phyloP scores from a whole-genome alignment of 1,284 basidiomycete species.

The Ceratobasidium sp. region DNA sequence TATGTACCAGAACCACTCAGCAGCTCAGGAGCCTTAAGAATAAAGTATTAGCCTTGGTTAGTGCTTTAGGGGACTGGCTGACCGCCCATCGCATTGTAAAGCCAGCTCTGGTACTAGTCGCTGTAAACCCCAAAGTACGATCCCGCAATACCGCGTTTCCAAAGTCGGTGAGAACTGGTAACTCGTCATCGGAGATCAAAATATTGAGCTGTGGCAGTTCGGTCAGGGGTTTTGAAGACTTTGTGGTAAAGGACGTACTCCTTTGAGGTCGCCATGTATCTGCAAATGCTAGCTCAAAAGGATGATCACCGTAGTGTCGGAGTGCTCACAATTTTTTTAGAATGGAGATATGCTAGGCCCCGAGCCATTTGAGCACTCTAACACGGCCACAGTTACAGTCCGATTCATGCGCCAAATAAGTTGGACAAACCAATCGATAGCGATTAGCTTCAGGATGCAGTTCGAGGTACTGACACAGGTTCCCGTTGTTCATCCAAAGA shows the following conservation, averaged over 20 bases:
- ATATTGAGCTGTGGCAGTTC: not conserved
- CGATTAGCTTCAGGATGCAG: not conserved
- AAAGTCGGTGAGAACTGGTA: slow-evolving; percentile 1
- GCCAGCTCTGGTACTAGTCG: not conserved
- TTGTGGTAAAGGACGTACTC: not conserved
- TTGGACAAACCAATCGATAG: not conserved
- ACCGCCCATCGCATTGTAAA: not conserved
- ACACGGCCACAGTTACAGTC: not conserved
- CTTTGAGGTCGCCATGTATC: slow-evolving; percentile 20
- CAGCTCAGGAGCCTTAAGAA: not conserved
- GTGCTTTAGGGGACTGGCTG: not conserved
- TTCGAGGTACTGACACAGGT: not conserved
- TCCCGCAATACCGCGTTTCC: not conserved
- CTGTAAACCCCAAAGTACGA: slow-evolving; percentile 1
- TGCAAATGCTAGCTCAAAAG: not conserved
- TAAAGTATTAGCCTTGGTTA: not conserved
- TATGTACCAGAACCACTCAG: not conserved
- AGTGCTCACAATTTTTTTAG: not conserved
- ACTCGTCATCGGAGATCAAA: not conserved
- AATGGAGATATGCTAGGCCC: slow-evolving; percentile 1
- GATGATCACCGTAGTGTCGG: not conserved
- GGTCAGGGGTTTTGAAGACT: not conserved
- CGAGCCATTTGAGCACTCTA: not conserved
- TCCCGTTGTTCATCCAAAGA: slow-evolving; percentile 7
- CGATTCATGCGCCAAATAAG: not conserved